Evolutionary conservation across 805 yeast genomes (phyloP).

Genomic region (Myxozyma melibiosi): DNA sequence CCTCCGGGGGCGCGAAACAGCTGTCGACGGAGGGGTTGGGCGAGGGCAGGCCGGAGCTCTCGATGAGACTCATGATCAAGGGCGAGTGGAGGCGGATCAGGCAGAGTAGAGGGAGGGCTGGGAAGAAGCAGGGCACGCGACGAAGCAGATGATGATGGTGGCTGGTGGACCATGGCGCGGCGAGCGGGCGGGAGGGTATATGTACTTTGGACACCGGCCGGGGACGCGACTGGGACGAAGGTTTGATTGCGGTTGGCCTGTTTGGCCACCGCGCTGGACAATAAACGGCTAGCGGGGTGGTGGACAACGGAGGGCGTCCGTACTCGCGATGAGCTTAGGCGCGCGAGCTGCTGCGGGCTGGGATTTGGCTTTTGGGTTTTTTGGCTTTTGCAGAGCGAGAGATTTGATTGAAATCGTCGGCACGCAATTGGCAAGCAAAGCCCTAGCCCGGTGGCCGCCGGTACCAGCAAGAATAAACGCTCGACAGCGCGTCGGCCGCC

Average conservation of each 20-base stretch:
- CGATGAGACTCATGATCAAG: conserved; percentile 16
- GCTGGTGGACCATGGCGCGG: not conserved
- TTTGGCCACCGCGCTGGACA: conserved; percentile 3
- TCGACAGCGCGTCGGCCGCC: conserved; percentile 19
- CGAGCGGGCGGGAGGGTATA: conserved; percentile 1
- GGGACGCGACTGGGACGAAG: conserved; percentile 14
- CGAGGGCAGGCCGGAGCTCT: conserved; percentile 30
- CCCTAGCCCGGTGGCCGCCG: conserved; percentile 10
- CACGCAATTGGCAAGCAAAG: no score
- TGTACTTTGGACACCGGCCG: conserved; percentile 3
- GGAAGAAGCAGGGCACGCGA: conserved; percentile 6
- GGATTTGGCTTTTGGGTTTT: no score
- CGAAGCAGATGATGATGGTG: not conserved
- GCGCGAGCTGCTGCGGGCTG: conserved; percentile 1
- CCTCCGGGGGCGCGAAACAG: conserved; percentile 19
- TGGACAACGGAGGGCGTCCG: conserved; percentile 2
- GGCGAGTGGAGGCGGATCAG: not conserved
- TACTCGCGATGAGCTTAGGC: conserved; percentile 12
- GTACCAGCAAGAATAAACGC: conserved; percentile 4
- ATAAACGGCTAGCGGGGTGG: not conserved
- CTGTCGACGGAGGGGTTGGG: conserved; percentile 32
- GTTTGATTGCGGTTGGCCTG: conserved; percentile 10
- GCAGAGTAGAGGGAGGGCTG: not conserved
- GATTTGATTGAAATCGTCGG: no score
- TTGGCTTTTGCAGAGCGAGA: no score